Evolutionary conservation across 495 filamentous ascomycete species (phyloP).

Genomic region (Lophium mytilinum): DNA sequence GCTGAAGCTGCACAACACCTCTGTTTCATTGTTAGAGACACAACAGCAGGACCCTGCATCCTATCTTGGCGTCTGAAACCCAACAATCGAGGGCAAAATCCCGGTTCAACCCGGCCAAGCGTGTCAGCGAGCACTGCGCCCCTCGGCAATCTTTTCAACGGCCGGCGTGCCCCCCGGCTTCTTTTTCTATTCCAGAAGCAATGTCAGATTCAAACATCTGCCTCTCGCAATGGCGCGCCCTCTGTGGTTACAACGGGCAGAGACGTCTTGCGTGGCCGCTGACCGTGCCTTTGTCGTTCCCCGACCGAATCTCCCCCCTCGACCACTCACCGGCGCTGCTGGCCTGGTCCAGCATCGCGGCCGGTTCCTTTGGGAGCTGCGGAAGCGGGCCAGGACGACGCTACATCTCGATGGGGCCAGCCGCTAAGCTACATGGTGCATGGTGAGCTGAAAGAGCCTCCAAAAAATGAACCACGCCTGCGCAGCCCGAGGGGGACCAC

Average conservation of each 20-base stretch:
- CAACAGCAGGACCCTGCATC: no score
- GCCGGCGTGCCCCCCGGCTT: not conserved
- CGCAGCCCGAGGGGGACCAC: constrained; percentile 17
- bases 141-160: not conserved
- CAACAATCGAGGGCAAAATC: no score
- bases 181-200: constrained; percentile 6
- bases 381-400: no score
- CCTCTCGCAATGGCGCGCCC: constrained; percentile 1
- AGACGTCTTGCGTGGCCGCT: not conserved
- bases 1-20: no score
- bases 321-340: not conserved
- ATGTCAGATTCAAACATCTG: constrained; percentile 12
- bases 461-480: constrained; percentile 10
- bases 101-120: no score
- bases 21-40: no score
- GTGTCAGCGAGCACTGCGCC: constrained; percentile 13
- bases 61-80: no score
- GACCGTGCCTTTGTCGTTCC: not conserved
- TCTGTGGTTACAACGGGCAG: not conserved
- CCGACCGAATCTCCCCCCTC: no score
- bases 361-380: no score
- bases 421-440: no score
- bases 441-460: constrained; percentile 18
- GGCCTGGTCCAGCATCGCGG: not conserved
- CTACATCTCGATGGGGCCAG: no score